Base-by-base conservation (phyloP, 2,329 filamentous ascomycete genomes). In the Hypoxylon sp. region DNA sequence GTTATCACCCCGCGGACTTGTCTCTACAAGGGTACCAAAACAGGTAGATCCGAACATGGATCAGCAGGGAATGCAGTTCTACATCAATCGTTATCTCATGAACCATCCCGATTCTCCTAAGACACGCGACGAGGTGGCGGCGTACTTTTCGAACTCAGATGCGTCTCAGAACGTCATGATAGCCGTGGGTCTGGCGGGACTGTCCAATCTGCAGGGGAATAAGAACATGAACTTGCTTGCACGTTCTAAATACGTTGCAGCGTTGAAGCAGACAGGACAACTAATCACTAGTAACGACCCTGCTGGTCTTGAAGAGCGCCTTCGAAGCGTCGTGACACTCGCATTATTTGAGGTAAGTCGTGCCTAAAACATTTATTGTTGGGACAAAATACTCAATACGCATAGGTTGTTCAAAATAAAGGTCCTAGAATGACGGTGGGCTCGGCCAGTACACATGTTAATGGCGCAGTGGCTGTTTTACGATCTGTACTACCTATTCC, bases 381-480 rank as follows among this genome's bases (percentile, higher is more conserved):
- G 16, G 32, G 21, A 54, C 14, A 7, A 59, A 9, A 59, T 16
- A 53, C 70, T 74, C 52, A 75, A 67, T 5, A 19, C 43, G 16
- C 48, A 16, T 32, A 77, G 76, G 74, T 78, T 19, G 76, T 77
- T 3, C 75, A 76, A 71, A 82, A 83, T n/a, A 83, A 81, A 62
- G 81, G 84, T 34, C 80, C 81, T 2, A 78, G 80, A 34, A 74
- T 81, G 56, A 81, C 82, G 23, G 80, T 85, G 19, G 78, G 81
- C 14, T 82, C 82, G 19, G 88, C 87, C 67, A 84, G 83, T 55
- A 84, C 83, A 5, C 88, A 90, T 73, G 83, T 89, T 47, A 81
- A 84, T 70, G 88, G 88, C 0, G 87, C 87, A 1, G 81, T 85
- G 46, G 86, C 88, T 9, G 76, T 90, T n/a, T 77, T 89, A 16